These are phyloP conservation scores for Globisporangium cederbergense DNA, from an alignment of 352 stramenopile species.

Conservation along the genomic window DNA sequence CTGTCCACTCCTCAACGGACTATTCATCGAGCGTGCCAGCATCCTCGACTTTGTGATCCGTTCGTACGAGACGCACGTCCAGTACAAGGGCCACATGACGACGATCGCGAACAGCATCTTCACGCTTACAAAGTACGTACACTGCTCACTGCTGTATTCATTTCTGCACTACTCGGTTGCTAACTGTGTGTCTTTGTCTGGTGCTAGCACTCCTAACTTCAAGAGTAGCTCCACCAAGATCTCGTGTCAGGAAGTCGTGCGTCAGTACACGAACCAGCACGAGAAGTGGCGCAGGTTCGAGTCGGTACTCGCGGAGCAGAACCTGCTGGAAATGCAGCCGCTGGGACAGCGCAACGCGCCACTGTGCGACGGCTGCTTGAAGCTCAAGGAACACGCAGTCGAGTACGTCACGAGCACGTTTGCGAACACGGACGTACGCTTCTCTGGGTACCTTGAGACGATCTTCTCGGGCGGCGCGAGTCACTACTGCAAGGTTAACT, in stretches of 20 bases:
- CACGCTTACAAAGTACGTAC: constrained; percentile 77
- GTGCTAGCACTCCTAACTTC: constrained; percentile 58
- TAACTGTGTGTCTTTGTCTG: background rate
- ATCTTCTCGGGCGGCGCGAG: constrained; percentile 79
- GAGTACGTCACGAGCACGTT: constrained; percentile 77
- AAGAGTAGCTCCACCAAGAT: constrained; percentile 47
- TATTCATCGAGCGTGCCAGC: constrained; percentile 69
- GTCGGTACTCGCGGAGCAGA: constrained; percentile 69
- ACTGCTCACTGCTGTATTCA: background rate
- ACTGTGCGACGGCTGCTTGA: constrained; percentile 77
- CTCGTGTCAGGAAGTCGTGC: constrained; percentile 78
- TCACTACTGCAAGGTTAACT: constrained; percentile 83
- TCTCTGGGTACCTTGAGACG: constrained; percentile 77
- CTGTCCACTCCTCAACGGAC: constrained; percentile 72
- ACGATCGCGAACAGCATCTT: constrained; percentile 89
- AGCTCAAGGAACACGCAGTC: constrained; percentile 72
- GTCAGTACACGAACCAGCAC: constrained; percentile 67
- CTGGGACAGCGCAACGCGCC: constrained; percentile 79
- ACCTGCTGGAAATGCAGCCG: constrained; percentile 76
- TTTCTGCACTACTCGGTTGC: constrained; percentile 2
- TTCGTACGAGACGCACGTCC: constrained; percentile 68
- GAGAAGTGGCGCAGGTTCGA: constrained; percentile 77
- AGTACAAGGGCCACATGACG: constrained; percentile 89
- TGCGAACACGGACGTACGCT: constrained; percentile 53
- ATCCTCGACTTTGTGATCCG: constrained; percentile 81